A percentile compares a stretch with the other conserved stretches of the same genome.
Conservation (phyloP, 2,329 filamentous ascomycete genomes). For the Fusarium sp. region DNA sequence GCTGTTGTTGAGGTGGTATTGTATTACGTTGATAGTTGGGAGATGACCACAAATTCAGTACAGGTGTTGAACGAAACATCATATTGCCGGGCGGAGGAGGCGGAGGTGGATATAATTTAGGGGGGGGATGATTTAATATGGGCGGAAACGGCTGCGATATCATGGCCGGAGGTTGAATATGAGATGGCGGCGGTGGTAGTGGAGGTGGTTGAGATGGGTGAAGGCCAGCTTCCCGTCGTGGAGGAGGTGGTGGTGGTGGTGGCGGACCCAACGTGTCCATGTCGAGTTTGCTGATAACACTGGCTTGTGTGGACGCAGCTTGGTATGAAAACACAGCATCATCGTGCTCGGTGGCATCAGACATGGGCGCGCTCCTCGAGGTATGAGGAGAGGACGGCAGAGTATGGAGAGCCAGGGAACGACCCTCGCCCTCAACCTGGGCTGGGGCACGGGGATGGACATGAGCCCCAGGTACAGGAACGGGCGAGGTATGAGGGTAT, state of each 20-base stretch:
- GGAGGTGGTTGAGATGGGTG: constrained; percentile 9
- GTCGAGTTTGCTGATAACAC: constrained; percentile 49
- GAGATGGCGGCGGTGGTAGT: background rate
- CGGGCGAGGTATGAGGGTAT: constrained; percentile 28
- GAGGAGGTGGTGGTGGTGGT: constrained; percentile 24
- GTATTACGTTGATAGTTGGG: constrained; percentile 16
- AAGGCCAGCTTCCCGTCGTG: constrained; percentile 13
- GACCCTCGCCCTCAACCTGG: constrained; percentile 25
- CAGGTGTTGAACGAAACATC: constrained; percentile 19
- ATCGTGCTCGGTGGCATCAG: constrained; percentile 48
- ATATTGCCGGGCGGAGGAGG: constrained; percentile 23
- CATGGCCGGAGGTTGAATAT: constrained; percentile 25
- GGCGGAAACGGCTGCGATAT: constrained; percentile 15
- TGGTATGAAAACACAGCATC: constrained; percentile 50
- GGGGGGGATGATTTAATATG: constrained; percentile 8
- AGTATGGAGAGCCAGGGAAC: constrained; percentile 33
- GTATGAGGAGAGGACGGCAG: constrained; percentile 25
- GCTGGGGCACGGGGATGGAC: constrained; percentile 16
- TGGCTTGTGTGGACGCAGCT: constrained; percentile 50
- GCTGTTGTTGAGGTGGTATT: constrained; percentile 16
- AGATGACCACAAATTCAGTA: constrained; percentile 28
- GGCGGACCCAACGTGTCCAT: constrained; percentile 38
- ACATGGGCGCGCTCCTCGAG: constrained; percentile 46
- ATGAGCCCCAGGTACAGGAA: constrained; percentile 37
- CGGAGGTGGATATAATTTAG: constrained; percentile 28